A percentile compares a stretch with the other conserved stretches of the same genome.
Evolutionary conservation across 1,284 basidiomycete genomes (phyloP).

Genomic region (Thelephora terrestris): DNA sequence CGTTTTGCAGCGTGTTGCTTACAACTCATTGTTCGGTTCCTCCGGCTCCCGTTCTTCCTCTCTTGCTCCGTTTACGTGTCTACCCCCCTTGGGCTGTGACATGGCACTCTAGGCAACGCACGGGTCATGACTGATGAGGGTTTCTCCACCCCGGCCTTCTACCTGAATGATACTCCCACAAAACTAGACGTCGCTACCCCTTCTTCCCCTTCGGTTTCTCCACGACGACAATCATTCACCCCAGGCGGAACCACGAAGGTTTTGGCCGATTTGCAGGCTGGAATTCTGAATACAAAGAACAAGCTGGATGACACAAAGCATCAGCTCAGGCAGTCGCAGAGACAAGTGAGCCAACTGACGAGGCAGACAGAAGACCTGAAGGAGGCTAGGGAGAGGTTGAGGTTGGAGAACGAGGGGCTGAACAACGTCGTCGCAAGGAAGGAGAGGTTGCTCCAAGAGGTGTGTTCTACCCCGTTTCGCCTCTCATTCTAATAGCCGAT

Average conservation of each 20-base stretch:
- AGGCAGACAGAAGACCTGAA: constrained; percentile 80
- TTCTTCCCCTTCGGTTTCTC: constrained; percentile 22
- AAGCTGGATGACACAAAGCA: constrained; percentile 77
- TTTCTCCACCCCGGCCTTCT: constrained; percentile 15
- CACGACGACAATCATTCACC: constrained; percentile 51
- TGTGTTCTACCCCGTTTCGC: constrained; percentile 21
- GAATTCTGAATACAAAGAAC: constrained; percentile 68
- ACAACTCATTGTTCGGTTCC: constrained; percentile 5
- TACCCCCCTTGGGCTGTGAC: constrained; percentile 3
- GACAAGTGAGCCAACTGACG: constrained; percentile 70
- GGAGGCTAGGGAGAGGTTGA: constrained; percentile 68
- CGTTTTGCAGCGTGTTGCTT: background rate
- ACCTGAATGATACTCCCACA: constrained; percentile 4
- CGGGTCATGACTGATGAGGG: constrained; percentile 70
- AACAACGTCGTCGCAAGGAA: constrained; percentile 81
- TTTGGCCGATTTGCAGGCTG: constrained; percentile 71
- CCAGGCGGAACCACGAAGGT: constrained; percentile 75
- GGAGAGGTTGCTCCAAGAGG: constrained; percentile 76
- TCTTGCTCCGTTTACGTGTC: constrained; percentile 12
- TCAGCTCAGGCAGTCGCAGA: constrained; percentile 67
- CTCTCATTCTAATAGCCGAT: background rate
- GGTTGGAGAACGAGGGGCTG: constrained; percentile 76
- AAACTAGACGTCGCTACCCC: constrained; percentile 14
- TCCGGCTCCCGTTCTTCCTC: constrained; percentile 9
- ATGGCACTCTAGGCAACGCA: constrained; percentile 52